Evolutionary conservation across 2,329 filamentous ascomycete genomes (phyloP).

Genomic region (Aspergillus brasiliensis): DNA sequence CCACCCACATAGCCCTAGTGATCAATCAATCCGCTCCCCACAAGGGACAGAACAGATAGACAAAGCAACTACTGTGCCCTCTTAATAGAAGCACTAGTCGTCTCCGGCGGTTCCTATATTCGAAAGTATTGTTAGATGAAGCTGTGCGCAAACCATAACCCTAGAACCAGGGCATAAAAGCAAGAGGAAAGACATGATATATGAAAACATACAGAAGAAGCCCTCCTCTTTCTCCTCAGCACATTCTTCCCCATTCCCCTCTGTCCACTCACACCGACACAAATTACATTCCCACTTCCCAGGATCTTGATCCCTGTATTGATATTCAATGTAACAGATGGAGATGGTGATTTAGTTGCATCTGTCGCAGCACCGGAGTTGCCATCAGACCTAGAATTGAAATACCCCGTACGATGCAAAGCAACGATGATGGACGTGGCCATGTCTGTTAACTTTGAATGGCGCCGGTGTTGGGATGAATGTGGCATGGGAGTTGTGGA

Average conservation of each 20-base stretch:
- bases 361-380: too few relatives aligned
- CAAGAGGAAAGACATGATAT: too few relatives aligned
- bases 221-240: neutral
- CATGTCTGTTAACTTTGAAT: conserved; percentile 29
- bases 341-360: neutral
- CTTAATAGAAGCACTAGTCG: too few relatives aligned
- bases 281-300: conserved; percentile 32
- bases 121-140: too few relatives aligned
- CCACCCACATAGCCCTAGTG: too few relatives aligned
- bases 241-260: neutral
- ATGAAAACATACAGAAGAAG: too few relatives aligned
- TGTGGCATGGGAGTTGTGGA: conserved; percentile 11
- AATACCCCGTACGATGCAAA: conserved; percentile 20
- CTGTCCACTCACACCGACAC: conserved; percentile 1
- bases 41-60: too few relatives aligned
- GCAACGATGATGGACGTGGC: conserved; percentile 27
- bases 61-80: too few relatives aligned
- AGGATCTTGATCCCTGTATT: conserved; percentile 33
- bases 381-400: conserved; percentile 13
- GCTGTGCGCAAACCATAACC: too few relatives aligned
- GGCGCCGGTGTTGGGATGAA: conserved; percentile 22
- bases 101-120: too few relatives aligned
- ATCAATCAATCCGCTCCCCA: too few relatives aligned
- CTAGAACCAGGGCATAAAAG: too few relatives aligned
- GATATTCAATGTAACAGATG: conserved; percentile 28